phyloP scores from a whole-genome alignment of 495 filamentous ascomycete species.

The Ramalina intermedia region DNA sequence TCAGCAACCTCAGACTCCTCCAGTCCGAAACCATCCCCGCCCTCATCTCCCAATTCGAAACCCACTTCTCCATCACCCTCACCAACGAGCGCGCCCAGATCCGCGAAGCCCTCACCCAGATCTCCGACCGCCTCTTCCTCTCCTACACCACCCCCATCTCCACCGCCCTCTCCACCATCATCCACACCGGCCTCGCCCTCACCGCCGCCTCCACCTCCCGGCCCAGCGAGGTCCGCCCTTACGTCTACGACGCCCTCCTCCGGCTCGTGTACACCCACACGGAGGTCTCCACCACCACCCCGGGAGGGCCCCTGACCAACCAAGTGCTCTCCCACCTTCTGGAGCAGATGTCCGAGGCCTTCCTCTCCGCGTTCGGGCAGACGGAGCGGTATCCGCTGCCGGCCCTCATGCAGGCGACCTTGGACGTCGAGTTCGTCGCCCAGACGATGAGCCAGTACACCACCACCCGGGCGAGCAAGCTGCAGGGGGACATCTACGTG shows the following conservation, averaged over 20 bases:
- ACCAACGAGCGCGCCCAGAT: slow-evolving; percentile 85
- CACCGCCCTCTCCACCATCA: slow-evolving; percentile 42
- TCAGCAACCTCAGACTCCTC: slow-evolving; percentile 74
- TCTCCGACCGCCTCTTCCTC: slow-evolving; percentile 77
- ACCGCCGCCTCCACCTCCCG: slow-evolving; percentile 43
- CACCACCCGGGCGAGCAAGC: slow-evolving; percentile 60
- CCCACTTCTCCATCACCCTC: slow-evolving; percentile 73
- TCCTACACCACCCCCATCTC: slow-evolving; percentile 72
- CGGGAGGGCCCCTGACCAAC: slow-evolving; percentile 50
- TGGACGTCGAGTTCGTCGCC: slow-evolving; percentile 92
- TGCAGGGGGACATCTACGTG: slow-evolving; percentile 78
- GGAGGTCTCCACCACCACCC: slow-evolving; percentile 83
- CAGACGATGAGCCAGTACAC: slow-evolving; percentile 83
- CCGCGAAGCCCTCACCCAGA: slow-evolving; percentile 74
- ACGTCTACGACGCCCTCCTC: slow-evolving; percentile 76
- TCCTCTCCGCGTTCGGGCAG: slow-evolving; percentile 54
- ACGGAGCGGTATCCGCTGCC: slow-evolving; percentile 55
- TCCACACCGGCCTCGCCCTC: slow-evolving; percentile 54
- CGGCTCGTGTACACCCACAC: slow-evolving; percentile 77
- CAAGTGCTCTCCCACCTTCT: slow-evolving; percentile 70
- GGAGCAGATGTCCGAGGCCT: slow-evolving; percentile 54
- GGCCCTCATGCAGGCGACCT: slow-evolving; percentile 88
- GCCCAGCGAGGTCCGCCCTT: slow-evolving; percentile 65
- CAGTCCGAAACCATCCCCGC: slow-evolving; percentile 64
- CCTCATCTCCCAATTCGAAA: slow-evolving; percentile 76